Evolutionary conservation across 306 rosid genomes (phyloP), one percentile per base, ranked within the genome.

Genomic region (Cicer pinnatifidum): DNA sequence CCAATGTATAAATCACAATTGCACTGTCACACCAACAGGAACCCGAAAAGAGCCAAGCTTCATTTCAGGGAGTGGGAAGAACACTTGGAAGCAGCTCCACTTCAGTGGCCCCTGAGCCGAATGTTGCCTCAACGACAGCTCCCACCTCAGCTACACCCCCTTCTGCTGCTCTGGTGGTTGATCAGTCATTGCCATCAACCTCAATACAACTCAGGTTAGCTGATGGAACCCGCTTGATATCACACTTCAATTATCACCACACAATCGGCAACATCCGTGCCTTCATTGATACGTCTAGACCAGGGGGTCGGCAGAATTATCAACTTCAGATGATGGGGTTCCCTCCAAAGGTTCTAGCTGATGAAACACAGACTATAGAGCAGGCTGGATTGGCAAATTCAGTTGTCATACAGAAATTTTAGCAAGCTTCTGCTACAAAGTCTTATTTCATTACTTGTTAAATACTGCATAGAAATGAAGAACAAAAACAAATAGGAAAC

Each of bases 11-110:
- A 67, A 62, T 56, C 12, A 8, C 38, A 57, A 57, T 9, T 77
- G 39, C 64, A 28, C 67, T 65, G 71, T 46, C 60, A 60, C 52
- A 15, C 48, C 52, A 83, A 59, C 86, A 94, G 99, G 97, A 94
- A 79, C 90, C 91, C 6, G 92, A 85, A 83, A 89, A 80, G 79
- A 84, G 9, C 50, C 87, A 78, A 15, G 85, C 74, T 57, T 71
- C 95, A 76, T 94, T 91, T 85, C 96, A 91, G 77, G 99, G 97
- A 43, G 88, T 87, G 52, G 99, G 99, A 77, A 89, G 97, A 84
- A 91, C 99, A 73, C 88, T 94, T 7, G 99, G 97, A 79, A 76
- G 96, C 86, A 85, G 89, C 86, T 87, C 98, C 63, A 54, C 80
- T 74, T 82, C 97, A 33, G 76, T 16, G 11, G 71, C 85, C 69